Evolutionary conservation across 345 rosid genomes (phyloP).

Genomic region (Turnera subulata): DNA sequence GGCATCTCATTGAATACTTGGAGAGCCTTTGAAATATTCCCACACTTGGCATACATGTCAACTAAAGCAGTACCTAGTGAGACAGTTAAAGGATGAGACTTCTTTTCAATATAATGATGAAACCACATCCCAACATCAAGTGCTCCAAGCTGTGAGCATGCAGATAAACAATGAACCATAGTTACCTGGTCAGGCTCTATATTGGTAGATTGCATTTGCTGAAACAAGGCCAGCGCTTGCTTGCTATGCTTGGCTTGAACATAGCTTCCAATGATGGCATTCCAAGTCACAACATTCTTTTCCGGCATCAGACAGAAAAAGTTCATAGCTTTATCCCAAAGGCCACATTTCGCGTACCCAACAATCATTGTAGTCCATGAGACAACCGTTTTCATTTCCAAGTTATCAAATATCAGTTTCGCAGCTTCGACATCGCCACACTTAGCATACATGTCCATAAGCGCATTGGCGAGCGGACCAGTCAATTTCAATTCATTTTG

Average conservation of each 20-base stretch:
- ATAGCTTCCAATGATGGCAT: conserved; percentile 73
- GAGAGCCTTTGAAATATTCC: conserved; percentile 65
- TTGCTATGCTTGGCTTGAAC: conserved; percentile 56
- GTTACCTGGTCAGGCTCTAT: conserved; percentile 66
- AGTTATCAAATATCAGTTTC: conserved; percentile 41
- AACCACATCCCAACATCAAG: conserved; percentile 81
- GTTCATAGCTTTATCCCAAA: conserved; percentile 49
- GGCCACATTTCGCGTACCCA: conserved; percentile 66
- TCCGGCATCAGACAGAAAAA: conserved; percentile 59
- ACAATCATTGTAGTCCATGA: conserved; percentile 74
- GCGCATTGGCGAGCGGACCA: conserved; percentile 57
- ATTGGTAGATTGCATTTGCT: conserved; percentile 64
- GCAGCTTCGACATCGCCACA: conserved; percentile 63
- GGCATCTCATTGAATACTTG: conserved; percentile 60
- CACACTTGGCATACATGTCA: conserved; percentile 89
- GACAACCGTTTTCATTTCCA: conserved; percentile 53
- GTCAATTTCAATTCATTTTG: conserved; percentile 44
- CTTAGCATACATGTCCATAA: conserved; percentile 85
- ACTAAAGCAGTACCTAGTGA: conserved; percentile 71
- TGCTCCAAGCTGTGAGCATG: conserved; percentile 88
- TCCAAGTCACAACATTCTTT: conserved; percentile 78
- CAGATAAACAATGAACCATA: conserved; percentile 78
- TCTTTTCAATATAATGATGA: conserved; percentile 61
- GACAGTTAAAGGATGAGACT: conserved; percentile 51
- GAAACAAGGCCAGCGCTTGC: conserved; percentile 70